phyloP scores from a whole-genome alignment of 495 filamentous ascomycete species.

The Sabuloglossum arenarium region DNA sequence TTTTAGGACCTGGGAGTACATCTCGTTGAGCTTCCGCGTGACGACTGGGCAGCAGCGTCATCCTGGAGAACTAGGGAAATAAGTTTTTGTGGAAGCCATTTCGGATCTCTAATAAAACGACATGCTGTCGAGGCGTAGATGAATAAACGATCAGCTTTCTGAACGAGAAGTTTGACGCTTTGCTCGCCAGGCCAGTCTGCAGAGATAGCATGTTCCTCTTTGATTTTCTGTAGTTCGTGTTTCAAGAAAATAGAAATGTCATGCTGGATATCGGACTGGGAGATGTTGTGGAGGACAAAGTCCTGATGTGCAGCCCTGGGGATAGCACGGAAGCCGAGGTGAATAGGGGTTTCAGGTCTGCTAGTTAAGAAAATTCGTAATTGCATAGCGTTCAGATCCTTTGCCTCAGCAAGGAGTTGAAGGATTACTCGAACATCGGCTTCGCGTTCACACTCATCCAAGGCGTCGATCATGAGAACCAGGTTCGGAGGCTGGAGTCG shows the following conservation, averaged over 20 bases:
- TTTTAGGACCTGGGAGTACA: too few relatives aligned
- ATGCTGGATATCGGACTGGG: background rate
- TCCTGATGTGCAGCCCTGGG: background rate
- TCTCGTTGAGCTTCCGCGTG: too few relatives aligned
- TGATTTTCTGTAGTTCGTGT: background rate
- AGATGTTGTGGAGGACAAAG: background rate
- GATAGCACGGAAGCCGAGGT: background rate
- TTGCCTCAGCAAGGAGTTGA: conserved; percentile 1
- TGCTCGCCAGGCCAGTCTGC: too few relatives aligned
- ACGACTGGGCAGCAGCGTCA: too few relatives aligned
- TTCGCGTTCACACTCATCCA: conserved; percentile 12
- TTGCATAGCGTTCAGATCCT: background rate
- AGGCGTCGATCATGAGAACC: conserved; percentile 9
- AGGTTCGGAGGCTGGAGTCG: background rate
- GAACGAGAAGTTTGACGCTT: too few relatives aligned
- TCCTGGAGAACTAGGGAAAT: too few relatives aligned
- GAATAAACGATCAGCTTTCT: too few relatives aligned
- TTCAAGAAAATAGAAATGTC: background rate
- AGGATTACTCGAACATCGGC: conserved; percentile 9
- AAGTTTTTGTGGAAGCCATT: too few relatives aligned
- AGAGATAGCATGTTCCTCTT: too few relatives aligned
- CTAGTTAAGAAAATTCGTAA: conserved; percentile 9
- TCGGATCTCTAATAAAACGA: too few relatives aligned
- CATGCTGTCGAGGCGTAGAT: too few relatives aligned
- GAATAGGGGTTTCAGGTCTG: conserved; percentile 6